Conservation (phyloP, 1,284 basidiomycete species). For the Apiotrichum sp. region DNA sequence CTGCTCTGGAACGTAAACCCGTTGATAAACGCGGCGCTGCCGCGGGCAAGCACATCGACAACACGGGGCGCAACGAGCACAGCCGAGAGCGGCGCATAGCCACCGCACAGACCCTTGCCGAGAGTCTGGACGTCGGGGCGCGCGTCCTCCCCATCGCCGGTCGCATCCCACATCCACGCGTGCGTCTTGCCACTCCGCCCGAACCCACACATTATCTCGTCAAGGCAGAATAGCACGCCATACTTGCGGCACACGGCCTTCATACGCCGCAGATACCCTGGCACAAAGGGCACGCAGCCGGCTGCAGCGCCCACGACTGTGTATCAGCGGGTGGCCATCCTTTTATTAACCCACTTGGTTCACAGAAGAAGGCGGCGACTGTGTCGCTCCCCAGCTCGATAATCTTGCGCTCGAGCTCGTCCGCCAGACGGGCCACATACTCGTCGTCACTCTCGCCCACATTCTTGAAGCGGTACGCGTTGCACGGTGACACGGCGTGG, state of each 20-base stretch:
- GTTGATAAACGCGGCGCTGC: conserved; percentile 58
- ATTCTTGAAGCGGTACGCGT: conserved; percentile 66
- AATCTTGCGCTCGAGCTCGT: conserved; percentile 78
- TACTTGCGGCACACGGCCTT: conserved; percentile 80
- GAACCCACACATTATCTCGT: conserved; percentile 83
- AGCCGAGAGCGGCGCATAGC: conserved; percentile 76
- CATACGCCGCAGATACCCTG: conserved; percentile 55
- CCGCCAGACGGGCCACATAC: conserved; percentile 65
- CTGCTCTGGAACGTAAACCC: conserved; percentile 82
- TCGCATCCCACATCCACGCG: conserved; percentile 70
- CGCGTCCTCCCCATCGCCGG: conserved; percentile 7
- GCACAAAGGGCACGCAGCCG: conserved; percentile 48
- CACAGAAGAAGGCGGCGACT: conserved; percentile 49
- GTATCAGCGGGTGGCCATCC: too few relatives aligned
- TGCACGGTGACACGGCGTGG: conserved; percentile 57
- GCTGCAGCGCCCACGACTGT: conserved; percentile 66
- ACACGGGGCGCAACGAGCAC: conserved; percentile 66
- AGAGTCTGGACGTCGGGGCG: conserved; percentile 75
- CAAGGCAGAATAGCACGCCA: conserved; percentile 75
- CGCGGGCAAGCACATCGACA: conserved; percentile 59
- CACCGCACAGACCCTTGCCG: conserved; percentile 80
- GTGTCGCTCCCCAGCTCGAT: conserved; percentile 68
- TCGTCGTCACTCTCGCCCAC: conserved; percentile 64
- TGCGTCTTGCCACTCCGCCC: conserved; percentile 70
- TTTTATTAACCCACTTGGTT: conserved; percentile 55